Conservation (phyloP, 305 asterid genomes). For the Fraxinus floribunda region DNA sequence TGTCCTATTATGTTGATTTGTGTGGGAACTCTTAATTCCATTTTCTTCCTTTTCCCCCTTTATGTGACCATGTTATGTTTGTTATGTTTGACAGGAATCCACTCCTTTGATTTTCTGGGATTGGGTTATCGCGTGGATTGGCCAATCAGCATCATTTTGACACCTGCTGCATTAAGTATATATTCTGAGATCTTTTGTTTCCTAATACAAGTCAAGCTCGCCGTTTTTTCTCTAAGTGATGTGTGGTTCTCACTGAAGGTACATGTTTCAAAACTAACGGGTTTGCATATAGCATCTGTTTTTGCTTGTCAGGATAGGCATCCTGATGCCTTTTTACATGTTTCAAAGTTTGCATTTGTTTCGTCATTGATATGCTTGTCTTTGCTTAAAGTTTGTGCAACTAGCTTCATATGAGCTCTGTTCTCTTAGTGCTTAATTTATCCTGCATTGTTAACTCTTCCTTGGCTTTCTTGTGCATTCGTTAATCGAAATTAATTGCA, state of each 20-base stretch:
- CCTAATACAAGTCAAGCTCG: conserved; percentile 94
- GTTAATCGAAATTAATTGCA: neutral
- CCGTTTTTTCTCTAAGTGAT: conserved; percentile 79
- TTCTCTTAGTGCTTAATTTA: neutral
- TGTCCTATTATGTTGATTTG: conserved; percentile 16
- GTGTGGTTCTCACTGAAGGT: conserved; percentile 86
- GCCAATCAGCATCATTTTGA: conserved; percentile 86
- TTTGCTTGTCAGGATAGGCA: conserved; percentile 1
- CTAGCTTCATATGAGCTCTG: neutral
- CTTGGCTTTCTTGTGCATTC: neutral
- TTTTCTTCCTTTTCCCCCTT: conserved; percentile 26
- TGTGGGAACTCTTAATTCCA: conserved; percentile 11
- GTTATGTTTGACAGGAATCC: conserved; percentile 56
- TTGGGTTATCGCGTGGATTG: conserved; percentile 93
- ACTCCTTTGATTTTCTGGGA: conserved; percentile 80
- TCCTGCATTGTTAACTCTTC: conserved; percentile 2
- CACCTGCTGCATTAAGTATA: conserved; percentile 69
- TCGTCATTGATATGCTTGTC: conserved; percentile 8
- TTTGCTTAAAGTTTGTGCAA: neutral
- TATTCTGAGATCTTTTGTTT: conserved; percentile 84
- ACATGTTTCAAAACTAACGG: conserved; percentile 19
- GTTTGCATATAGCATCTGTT: conserved; percentile 12
- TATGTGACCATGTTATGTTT: conserved; percentile 28
- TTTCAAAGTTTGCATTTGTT: neutral
- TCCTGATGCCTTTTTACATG: neutral